Evolutionary conservation across 768 basidiomycete genomes (phyloP).

Genomic region (Favolaschia claudopus): DNA sequence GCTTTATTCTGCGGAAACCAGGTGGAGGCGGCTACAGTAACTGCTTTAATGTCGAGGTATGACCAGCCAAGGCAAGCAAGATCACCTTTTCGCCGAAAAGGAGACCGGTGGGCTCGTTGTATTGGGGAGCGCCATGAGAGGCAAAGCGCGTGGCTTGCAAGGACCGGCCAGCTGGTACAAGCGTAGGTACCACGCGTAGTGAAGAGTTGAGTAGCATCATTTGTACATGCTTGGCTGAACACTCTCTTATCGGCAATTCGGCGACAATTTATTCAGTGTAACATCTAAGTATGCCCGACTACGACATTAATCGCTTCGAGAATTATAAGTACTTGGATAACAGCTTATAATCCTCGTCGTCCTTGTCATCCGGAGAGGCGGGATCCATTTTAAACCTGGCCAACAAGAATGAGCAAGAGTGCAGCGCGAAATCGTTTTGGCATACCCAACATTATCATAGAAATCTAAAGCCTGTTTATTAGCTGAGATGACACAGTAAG

Average conservation of each 20-base stretch:
- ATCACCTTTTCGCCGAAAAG: conserved; percentile 90
- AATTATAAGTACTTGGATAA: conserved; percentile 41
- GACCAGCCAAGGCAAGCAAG: not conserved
- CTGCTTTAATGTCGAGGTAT: not conserved
- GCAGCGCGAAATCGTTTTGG: not conserved
- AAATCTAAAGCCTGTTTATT: conserved; percentile 57
- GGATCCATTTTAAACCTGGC: conserved; percentile 63
- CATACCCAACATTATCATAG: conserved; percentile 63
- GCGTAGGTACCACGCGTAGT: conserved; percentile 57
- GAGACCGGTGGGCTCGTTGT: conserved; percentile 88
- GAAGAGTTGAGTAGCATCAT: conserved; percentile 57
- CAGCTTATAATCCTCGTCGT: conserved; percentile 52
- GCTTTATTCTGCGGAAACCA: conserved; percentile 86
- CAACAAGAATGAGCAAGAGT: not conserved
- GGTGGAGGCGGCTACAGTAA: conserved; percentile 69
- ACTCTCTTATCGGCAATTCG: too few species aligned
- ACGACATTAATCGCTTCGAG: not conserved
- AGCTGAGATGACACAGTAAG: conserved; percentile 40
- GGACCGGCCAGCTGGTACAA: conserved; percentile 46
- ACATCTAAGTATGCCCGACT: not conserved
- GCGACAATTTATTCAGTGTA: too few species aligned
- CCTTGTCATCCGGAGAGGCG: conserved; percentile 54
- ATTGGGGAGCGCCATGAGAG: conserved; percentile 82
- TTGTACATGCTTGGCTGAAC: conserved; percentile 1
- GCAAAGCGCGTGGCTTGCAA: conserved; percentile 58